Base-by-base conservation (phyloP, 371 early-diverging fungal species). In the Mucor velutinosus region DNA sequence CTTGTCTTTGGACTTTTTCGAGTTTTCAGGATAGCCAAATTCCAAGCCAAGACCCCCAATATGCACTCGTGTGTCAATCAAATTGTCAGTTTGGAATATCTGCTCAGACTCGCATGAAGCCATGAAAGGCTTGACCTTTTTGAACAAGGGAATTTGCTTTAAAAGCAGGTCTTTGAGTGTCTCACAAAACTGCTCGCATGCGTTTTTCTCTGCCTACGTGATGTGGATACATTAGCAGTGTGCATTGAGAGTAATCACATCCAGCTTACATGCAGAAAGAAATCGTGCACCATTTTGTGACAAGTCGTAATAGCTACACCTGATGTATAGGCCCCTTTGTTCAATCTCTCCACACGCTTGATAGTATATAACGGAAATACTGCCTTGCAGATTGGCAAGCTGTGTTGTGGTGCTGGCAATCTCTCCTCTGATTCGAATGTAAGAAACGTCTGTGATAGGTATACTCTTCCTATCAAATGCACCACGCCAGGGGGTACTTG, bases 21-120 rank as follows among this genome's bases (percentile, higher is more conserved):
- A 62, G 60, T 94, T 94, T n/a, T 92, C 90, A 17, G 95, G 94
- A 77, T 87, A 98, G 15, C 96, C 97, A 84, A 92, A 98, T 29
- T 85, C 83, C 43, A 88, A 74, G 3, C 97, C 98, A 25, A 97
- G 78, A 6, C 97, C 94, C 12, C 90, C 90, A 11, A 70, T 62
- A 19, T 78, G 68, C 7, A 80, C 70, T 10, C 78, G 83, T 10
- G 84, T 83, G 53, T 87, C 85, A 14, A 73, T 45, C 17, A 58
- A 58, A 12, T 6, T 59, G 17, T 76, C 64, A 17, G 55, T 27
- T 6, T 79, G 77, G 45, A 94, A 64, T 27, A 94, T 69, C 11
- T 85, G 87, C 68, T 96, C 97, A 0, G 92, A 91, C 67, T 88
- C 82, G 62, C 90, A 93, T 0, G 93, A 91, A 11, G 75, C 73